Evolutionary conservation across 2,329 filamentous ascomycete genomes (phyloP).

Genomic region (Hymenotorrendiella dingleyae): DNA sequence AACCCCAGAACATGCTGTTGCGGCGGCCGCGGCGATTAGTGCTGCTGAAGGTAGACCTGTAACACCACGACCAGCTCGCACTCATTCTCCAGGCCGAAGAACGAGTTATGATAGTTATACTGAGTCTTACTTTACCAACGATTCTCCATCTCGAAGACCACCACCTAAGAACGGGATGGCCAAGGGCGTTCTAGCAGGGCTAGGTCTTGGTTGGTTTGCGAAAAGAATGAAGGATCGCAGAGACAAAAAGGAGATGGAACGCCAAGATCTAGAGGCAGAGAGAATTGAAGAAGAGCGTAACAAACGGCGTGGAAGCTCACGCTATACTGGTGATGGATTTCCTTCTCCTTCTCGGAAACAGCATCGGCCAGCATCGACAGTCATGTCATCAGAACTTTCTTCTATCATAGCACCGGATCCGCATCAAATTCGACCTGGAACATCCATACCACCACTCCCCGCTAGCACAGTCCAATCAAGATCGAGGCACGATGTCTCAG

Average conservation of each 20-base stretch:
- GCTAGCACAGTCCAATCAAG: constrained; percentile 28
- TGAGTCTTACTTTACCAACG: not conserved
- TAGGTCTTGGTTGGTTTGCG: constrained; percentile 64
- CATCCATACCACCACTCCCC: constrained; percentile 36
- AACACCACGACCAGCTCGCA: constrained; percentile 34
- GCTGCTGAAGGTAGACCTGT: constrained; percentile 37
- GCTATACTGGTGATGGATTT: constrained; percentile 64
- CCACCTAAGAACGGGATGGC: constrained; percentile 36
- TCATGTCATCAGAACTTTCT: constrained; percentile 26
- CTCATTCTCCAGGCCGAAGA: constrained; percentile 41
- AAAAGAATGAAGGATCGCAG: constrained; percentile 56
- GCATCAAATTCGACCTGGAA: constrained; percentile 34
- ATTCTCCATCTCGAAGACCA: constrained; percentile 53
- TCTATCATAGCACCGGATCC: constrained; percentile 26
- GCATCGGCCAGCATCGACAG: constrained; percentile 13
- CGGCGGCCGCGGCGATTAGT: constrained; percentile 42
- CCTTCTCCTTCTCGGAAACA: constrained; percentile 41
- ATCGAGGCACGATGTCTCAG: constrained; percentile 35
- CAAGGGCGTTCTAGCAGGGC: constrained; percentile 48
- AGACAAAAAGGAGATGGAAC: constrained; percentile 35
- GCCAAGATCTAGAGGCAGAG: constrained; percentile 32
- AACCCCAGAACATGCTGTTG: constrained; percentile 35
- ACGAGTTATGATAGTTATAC: constrained; percentile 41
- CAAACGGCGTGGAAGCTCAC: constrained; percentile 47
- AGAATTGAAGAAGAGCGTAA: constrained; percentile 51